Conservation (phyloP, 164 flowering plant genomes). For the Tetracentron sinense region DNA sequence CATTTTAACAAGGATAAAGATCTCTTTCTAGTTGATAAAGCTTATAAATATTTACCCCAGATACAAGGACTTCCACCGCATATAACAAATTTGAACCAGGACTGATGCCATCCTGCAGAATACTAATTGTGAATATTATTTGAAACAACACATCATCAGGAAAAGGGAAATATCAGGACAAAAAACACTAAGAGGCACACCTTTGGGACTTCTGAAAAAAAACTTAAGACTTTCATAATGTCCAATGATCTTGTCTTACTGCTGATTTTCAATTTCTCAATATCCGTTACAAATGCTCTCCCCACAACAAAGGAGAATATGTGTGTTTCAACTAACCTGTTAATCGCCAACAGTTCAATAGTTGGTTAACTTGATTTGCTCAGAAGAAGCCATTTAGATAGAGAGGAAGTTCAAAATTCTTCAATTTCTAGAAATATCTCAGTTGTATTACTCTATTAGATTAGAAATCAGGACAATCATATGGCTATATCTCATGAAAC, state of each 20-base stretch:
- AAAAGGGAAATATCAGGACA: background rate
- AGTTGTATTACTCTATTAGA: no score
- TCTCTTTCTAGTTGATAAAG: slow-evolving; percentile 1
- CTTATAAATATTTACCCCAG: slow-evolving; percentile 63
- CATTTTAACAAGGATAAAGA: background rate
- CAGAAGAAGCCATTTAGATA: background rate
- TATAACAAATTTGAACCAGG: slow-evolving; percentile 85
- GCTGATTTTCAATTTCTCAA: slow-evolving; percentile 86
- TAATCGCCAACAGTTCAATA: slow-evolving; percentile 14
- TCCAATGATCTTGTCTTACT: slow-evolving; percentile 84
- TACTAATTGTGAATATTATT: slow-evolving; percentile 14
- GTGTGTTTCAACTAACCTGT: slow-evolving; percentile 97
- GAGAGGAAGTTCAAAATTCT: background rate
- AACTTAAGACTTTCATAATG: slow-evolving; percentile 49
- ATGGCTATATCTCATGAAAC: background rate
- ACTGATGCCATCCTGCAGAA: slow-evolving; percentile 73
- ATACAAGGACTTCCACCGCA: slow-evolving; percentile 87
- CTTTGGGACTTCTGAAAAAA: slow-evolving; percentile 81
- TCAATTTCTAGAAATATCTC: background rate
- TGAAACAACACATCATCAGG: slow-evolving; percentile 3
- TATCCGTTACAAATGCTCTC: slow-evolving; percentile 99
- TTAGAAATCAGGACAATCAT: no score
- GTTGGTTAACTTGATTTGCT: slow-evolving; percentile 15
- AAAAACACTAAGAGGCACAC: slow-evolving; percentile 32
- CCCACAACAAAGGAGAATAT: slow-evolving; percentile 99